phyloP scores from a whole-genome alignment of 2,329 filamentous ascomycete genomes.

The Paraconiothyrium brasiliense region DNA sequence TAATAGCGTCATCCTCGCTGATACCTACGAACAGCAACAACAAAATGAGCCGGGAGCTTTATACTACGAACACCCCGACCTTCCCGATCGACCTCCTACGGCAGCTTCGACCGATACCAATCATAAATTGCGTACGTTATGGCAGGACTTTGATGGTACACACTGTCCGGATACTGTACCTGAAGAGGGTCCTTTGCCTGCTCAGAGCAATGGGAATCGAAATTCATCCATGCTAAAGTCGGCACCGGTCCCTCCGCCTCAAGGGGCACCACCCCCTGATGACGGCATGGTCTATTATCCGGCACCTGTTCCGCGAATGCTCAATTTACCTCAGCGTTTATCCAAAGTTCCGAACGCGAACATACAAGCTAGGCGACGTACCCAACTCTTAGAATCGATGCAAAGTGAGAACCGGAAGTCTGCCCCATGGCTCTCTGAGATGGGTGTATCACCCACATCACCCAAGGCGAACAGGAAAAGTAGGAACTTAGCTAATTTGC shows the following conservation, averaged over 20 bases:
- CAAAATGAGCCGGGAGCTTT: slow-evolving; percentile 20
- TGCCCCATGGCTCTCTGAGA: slow-evolving; percentile 55
- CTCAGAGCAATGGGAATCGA: slow-evolving; percentile 35
- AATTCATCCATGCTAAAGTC: slow-evolving; percentile 56
- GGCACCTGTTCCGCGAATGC: slow-evolving; percentile 89
- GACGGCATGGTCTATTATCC: slow-evolving; percentile 94
- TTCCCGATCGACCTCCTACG: slow-evolving; percentile 60
- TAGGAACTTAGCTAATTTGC: slow-evolving; percentile 66
- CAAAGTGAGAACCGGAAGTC: slow-evolving; percentile 64
- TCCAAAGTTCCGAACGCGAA: slow-evolving; percentile 75
- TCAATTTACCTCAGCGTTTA: slow-evolving; percentile 89
- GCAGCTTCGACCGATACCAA: slow-evolving; percentile 68
- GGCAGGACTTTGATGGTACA: slow-evolving; percentile 83
- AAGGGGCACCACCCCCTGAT: slow-evolving; percentile 64
- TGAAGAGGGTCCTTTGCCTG: slow-evolving; percentile 40
- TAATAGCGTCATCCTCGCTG: slow-evolving; percentile 27
- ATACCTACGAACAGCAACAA: slow-evolving; percentile 22
- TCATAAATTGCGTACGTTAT: slow-evolving; percentile 72
- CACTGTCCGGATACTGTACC: slow-evolving; percentile 68
- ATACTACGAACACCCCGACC: slow-evolving; percentile 25
- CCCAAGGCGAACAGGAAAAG: slow-evolving; percentile 40
- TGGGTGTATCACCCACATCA: slow-evolving; percentile 23
- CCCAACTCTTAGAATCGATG: slow-evolving; percentile 75
- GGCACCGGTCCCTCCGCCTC: slow-evolving; percentile 28
- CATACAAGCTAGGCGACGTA: slow-evolving; percentile 74